Base-by-base conservation (phyloP, 2,329 filamentous ascomycete genomes). In the Didymella glomerata region DNA sequence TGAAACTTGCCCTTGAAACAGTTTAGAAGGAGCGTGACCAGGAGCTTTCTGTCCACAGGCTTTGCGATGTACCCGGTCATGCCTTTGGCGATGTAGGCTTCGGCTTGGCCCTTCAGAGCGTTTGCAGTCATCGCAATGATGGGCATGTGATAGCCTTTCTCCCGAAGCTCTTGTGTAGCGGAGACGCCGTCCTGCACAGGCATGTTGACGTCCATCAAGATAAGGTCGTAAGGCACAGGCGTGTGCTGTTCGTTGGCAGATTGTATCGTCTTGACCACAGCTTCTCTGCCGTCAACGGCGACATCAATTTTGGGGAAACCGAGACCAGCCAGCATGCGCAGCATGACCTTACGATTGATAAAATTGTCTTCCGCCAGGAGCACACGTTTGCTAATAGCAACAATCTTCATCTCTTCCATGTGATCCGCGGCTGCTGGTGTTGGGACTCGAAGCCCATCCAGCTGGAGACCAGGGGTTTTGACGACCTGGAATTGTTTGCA, bases 21-120 rank as follows among this genome's bases (percentile, higher is more conserved):
- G 7, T 57, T 69, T 20, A 74, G 51, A 32, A 85, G 62, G 55
- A 81, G 69, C 24, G 77, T 76, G 25, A 83, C 74, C 42, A 85
- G 63, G 8, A 79, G 73, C 48, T 80, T 79, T n/a, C 80, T 78
- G 63, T 84, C 80, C 11, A 86, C 79, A 0, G 84, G 84, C 63
- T 86, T 86, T 2, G 83, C 75, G 13, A 86, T 76, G 60, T 85
- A 86, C 41, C 82, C 84, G 41, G 83, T 81, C 83, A 86, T 85
- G 0, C 85, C 85, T 48, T 80, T 81, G 4, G 80, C 79, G 27
- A 84, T 74, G 61, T 85, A 86, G 10, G 75, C 77, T 45, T 86
- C 84, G 4, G 78, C 80, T 58, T 87, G 84, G 0, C 82, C 84
- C 48, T 84, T 83, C 18, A 86, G 74, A 0, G 85, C 84, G 60